Evolutionary conservation across 495 filamentous ascomycete species (phyloP), one percentile per base, ranked within the genome.

Genomic region (Podospora pseudocomata): DNA sequence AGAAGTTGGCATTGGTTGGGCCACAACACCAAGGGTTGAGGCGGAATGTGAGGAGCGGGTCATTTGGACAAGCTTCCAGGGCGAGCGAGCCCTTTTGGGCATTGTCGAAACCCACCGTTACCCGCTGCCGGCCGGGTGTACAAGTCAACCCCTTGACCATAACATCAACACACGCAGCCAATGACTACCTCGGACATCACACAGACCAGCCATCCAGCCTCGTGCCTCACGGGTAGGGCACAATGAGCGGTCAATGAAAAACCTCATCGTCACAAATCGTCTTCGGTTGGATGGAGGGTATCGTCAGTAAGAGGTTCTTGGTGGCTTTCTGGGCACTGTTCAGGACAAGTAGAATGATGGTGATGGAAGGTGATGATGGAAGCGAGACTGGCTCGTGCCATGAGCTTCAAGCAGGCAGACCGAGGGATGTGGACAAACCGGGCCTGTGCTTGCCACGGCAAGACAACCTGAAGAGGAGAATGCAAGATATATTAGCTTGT

Each of bases 401-500:
- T 39, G 28, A 20, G 67, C 44, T 58, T 18, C 49, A 30, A 3
- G 28, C 30, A 19, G 19, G 63, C 13, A 44, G 55, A n/a, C 39
- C 23, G 58, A 59, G 59, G 27, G 23, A 18, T 32, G 16, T 32
- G 28, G 59, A 27, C 59, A 61, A 32, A 28, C 23, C 32, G 7
- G 16, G 59, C 27, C 23, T 28, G 59, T 61, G 64, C 16, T 64
- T 64, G 16, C n/a, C 60, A 60, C 59, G 64, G 19, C 19, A 60
- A 60, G 59, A 34, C 64, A 66, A 32, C 30, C 30, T 32, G 30
- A 32, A 63, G 61, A 49, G 67, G 32, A 55, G 64, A 67, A 67
- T 66, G 44, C 30, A 68, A 34, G 60, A 56, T 39, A 55, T 57
- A 59, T 58, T 27, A 54, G 30, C 62, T 67, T 64, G 59, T 68